Conservation (phyloP, 2,329 filamentous ascomycete species). For the Rutstroemia sp. region DNA sequence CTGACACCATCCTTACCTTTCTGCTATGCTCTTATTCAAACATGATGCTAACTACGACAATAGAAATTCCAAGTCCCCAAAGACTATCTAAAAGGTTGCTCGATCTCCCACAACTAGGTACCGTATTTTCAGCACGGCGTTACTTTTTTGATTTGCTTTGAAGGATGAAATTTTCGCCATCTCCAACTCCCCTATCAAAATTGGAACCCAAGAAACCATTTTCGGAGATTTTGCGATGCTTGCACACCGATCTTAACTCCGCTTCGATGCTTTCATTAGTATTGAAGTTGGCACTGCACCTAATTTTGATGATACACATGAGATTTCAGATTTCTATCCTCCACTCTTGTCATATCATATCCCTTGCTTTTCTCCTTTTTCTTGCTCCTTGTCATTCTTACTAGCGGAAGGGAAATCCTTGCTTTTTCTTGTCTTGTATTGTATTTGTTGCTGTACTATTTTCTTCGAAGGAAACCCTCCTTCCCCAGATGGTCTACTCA, state of each 20-base stretch:
- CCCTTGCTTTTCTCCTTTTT: constrained; percentile 23
- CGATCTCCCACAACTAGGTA: constrained; percentile 21
- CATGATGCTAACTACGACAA: constrained; percentile 17
- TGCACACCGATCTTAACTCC: constrained; percentile 29
- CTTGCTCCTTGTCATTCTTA: constrained; percentile 26
- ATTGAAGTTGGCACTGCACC: constrained; percentile 38
- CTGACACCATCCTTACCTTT: constrained; percentile 16
- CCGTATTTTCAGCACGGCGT: constrained; percentile 23
- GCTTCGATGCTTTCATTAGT: constrained; percentile 23
- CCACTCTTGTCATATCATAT: constrained; percentile 32
- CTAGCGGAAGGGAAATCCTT: constrained; percentile 24
- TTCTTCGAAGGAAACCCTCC: constrained; percentile 2
- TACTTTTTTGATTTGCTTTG: constrained; percentile 19
- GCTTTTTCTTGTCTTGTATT: constrained; percentile 27
- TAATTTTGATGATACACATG: constrained; percentile 18
- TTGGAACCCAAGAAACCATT: constrained; percentile 25
- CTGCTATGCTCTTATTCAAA: not conserved
- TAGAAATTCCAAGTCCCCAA: constrained; percentile 45
- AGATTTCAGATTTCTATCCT: constrained; percentile 22
- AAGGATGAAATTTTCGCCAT: constrained; percentile 23
- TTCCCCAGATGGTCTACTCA: not conserved
- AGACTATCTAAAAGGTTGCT: constrained; percentile 40
- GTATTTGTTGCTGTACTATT: constrained; percentile 17
- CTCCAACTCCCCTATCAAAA: constrained; percentile 30
- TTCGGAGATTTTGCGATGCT: constrained; percentile 24